phyloP scores from a whole-genome alignment of 2,329 filamentous ascomycete species.

The Paecilomyces dactylethromorphus region DNA sequence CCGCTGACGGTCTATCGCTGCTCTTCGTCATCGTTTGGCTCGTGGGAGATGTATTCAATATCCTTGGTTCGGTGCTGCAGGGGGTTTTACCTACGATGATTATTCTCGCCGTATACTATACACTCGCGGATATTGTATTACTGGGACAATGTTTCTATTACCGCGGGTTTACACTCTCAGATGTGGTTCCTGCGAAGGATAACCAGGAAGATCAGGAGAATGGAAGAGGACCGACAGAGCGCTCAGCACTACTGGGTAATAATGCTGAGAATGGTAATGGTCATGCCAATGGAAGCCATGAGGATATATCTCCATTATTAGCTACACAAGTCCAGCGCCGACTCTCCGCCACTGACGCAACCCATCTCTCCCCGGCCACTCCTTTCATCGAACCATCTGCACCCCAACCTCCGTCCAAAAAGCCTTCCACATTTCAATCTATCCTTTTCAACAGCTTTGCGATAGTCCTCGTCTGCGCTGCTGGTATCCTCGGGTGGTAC shows the following conservation, averaged over 20 bases:
- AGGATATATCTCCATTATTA: constrained; percentile 3
- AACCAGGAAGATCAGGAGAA: constrained; percentile 8
- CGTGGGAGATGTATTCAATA: constrained; percentile 92
- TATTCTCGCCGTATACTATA: constrained; percentile 91
- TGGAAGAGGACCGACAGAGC: constrained; percentile 19
- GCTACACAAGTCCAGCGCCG: constrained; percentile 15
- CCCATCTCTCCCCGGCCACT: constrained; percentile 73
- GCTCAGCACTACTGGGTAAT: constrained; percentile 21
- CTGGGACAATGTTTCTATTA: constrained; percentile 93
- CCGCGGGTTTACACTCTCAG: constrained; percentile 59
- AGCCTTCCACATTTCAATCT: constrained; percentile 35
- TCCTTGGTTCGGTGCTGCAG: constrained; percentile 84
- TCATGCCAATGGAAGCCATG: constrained; percentile 5
- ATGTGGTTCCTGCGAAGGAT: constrained; percentile 14
- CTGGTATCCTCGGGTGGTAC: constrained; percentile 82
- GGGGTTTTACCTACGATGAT: constrained; percentile 92
- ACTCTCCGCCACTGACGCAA: constrained; percentile 52
- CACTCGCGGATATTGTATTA: constrained; percentile 82
- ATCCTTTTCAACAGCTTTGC: constrained; percentile 67
- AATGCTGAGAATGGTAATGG: constrained; percentile 4
- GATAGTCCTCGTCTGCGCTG: constrained; percentile 73
- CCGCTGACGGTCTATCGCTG: constrained; percentile 80
- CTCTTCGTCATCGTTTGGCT: constrained; percentile 94
- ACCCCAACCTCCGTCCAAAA: constrained; percentile 13
- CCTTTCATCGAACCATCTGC: constrained; percentile 58